Evolutionary conservation across 768 basidiomycete genomes (phyloP), one percentile per base, ranked within the genome.

Genomic region (Vishniacozyma victoriae): DNA sequence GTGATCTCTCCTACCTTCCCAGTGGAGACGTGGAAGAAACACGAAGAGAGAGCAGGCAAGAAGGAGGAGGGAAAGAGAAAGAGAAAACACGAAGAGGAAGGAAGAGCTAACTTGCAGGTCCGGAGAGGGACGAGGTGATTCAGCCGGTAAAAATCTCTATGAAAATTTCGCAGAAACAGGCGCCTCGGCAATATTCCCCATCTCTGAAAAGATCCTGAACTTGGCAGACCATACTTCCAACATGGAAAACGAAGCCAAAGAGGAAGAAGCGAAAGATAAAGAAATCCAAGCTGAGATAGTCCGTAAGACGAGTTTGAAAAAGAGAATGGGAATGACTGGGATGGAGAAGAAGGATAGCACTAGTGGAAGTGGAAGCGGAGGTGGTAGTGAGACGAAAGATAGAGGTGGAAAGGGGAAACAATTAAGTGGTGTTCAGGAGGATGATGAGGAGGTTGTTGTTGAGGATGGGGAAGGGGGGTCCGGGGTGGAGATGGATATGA

Each of bases 91-190:
- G n/a, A n/a, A n/a, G n/a, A n/a, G n/a, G n/a, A n/a, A n/a, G n/a
- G n/a, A n/a, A n/a, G n/a, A n/a, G n/a, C n/a, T 33, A n/a, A 33
- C 29, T 9, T 9, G 20, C 22, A 64, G 59, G 59, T 62, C 70
- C 15, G 72, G 72, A 18, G 70, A 72, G 54, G 72, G 72, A 16
- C 47, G 72, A 37, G 66, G 60, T 9, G 70, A 72, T 41, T 55
- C 54, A 23, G 48, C 61, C 11, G 72, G 72, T 20, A 59, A 59
- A 31, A 73, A 73, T 52, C 46, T 72, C 5, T 73, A 73, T 52
- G 72, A 73, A 45, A 73, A 73, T 51, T 71, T 73, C 46, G 72
- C 72, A 11, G 72, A 73, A 46, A 57, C 64, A 9, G 29, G 29
- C 9, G 29, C 29, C n/a, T 33, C 29, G 29, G 29, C 29, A 33